Percentiles rank a stretch among this genome's conserved stretches.
Evolutionary conservation across 495 filamentous ascomycete species (phyloP).

Genomic region (Aspergillus nidulans): DNA sequence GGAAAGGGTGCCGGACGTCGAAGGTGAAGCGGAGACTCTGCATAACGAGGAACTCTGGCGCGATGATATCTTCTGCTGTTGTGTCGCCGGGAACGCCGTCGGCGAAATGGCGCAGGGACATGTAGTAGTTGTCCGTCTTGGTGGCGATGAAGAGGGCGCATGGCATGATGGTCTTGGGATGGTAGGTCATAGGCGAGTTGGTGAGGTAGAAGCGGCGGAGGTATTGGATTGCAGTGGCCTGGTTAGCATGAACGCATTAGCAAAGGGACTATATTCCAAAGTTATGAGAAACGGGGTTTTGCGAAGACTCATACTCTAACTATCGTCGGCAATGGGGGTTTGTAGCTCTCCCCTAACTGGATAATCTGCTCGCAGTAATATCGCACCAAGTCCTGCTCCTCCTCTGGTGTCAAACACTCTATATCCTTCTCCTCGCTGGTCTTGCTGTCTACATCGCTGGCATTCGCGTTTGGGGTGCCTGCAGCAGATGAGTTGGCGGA

Average conservation of each 20-base stretch:
- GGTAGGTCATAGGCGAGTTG: conserved; percentile 92
- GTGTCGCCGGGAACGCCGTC: conserved; percentile 60
- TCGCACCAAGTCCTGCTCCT: conserved; percentile 76
- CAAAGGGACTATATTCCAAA: not conserved
- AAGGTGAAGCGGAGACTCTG: conserved; percentile 93
- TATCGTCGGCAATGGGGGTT: conserved; percentile 72
- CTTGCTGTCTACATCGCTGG: conserved; percentile 30
- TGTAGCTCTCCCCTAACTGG: conserved; percentile 69
- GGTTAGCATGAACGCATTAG: not conserved
- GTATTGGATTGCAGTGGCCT: conserved; percentile 89
- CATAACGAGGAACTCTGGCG: conserved; percentile 84
- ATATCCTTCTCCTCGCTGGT: conserved; percentile 45
- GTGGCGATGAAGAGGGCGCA: conserved; percentile 86
- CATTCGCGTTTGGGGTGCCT: conserved; percentile 34
- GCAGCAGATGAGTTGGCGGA: conserved; percentile 35
- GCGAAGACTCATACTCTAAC: conserved; percentile 73
- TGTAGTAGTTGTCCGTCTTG: conserved; percentile 84
- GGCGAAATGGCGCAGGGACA: conserved; percentile 62
- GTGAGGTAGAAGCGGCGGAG: conserved; percentile 91
- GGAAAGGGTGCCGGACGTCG: conserved; percentile 86
- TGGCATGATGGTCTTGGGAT: conserved; percentile 78
- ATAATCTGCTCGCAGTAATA: conserved; percentile 73
- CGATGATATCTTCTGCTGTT: conserved; percentile 68
- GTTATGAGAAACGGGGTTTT: not conserved
- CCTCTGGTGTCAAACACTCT: conserved; percentile 70